A percentile compares a stretch with the other conserved stretches of the same genome.
These are phyloP conservation scores for Solanum medicagineum DNA, from an alignment of 257 asterid species.

Conservation along the genomic window DNA sequence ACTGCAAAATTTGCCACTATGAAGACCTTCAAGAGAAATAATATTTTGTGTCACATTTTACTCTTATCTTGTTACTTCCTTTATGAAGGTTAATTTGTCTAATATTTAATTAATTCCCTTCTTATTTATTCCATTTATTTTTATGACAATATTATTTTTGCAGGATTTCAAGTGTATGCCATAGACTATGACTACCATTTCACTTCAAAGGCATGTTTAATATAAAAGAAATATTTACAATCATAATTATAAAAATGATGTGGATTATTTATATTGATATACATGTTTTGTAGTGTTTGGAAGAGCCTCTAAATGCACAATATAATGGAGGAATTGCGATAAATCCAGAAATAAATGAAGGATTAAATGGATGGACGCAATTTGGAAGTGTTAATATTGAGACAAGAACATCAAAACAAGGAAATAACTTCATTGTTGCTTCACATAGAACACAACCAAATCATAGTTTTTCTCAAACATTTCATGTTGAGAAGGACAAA, in stretches of 20 bases:
- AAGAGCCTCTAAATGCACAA: slow-evolving; percentile 31
- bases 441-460: slow-evolving; percentile 12
- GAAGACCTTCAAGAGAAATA: background rate
- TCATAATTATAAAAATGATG: background rate
- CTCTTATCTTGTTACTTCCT: background rate
- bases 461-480: slow-evolving; percentile 29
- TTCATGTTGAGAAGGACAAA: slow-evolving; percentile 21
- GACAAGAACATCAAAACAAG: slow-evolving; percentile 14
- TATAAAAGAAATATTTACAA: background rate
- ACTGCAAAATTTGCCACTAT: background rate
- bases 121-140: background rate
- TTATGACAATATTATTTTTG: background rate
- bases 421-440: slow-evolving; percentile 38
- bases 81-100: background rate
- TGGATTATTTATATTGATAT: background rate
- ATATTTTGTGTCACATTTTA: background rate
- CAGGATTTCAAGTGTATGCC: slow-evolving; percentile 25
- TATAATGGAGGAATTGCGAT: slow-evolving; percentile 54
- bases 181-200: slow-evolving; percentile 34
- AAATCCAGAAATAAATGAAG: slow-evolving; percentile 43
- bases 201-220: slow-evolving; percentile 6
- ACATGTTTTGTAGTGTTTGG: slow-evolving; percentile 27
- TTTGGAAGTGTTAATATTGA: slow-evolving; percentile 22
- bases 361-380: slow-evolving; percentile 41
- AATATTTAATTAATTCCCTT: background rate